Conservation (phyloP, 2,329 filamentous ascomycete genomes). For the Trichoderma koningii region DNA sequence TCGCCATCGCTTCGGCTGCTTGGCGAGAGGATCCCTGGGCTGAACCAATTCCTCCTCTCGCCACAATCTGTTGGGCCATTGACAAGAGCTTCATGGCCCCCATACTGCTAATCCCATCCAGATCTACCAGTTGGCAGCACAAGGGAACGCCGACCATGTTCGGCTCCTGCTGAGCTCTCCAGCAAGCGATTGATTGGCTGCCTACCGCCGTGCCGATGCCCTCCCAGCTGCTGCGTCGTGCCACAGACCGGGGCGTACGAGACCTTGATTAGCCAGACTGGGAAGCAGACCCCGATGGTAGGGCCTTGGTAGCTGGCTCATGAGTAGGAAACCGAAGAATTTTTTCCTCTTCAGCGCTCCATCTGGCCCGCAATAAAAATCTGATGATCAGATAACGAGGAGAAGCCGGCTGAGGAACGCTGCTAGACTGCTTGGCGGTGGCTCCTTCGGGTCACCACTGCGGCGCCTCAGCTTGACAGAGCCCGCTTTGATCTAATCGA, state of each 20-base stretch:
- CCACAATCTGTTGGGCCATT: not conserved
- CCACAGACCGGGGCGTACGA: not conserved
- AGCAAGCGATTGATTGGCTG: conserved; percentile 15
- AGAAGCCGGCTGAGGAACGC: not conserved
- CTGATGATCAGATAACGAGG: conserved; percentile 22
- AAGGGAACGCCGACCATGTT: not conserved
- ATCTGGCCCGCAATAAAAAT: conserved; percentile 14
- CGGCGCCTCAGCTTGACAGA: not conserved
- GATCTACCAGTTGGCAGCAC: not conserved
- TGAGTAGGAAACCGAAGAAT: conserved; percentile 3
- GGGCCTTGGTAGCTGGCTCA: not conserved
- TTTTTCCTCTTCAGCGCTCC: not conserved
- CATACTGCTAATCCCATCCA: not conserved
- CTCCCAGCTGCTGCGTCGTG: not conserved
- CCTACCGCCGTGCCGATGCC: not conserved
- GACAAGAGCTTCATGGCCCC: not conserved
- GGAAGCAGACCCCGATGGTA: conserved; percentile 3
- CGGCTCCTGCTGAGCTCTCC: not conserved
- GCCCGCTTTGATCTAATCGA: conserved; percentile 19
- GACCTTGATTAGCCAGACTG: conserved; percentile 12
- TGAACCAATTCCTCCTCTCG: not conserved
- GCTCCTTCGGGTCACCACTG: conserved; percentile 14
- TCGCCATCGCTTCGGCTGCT: not conserved
- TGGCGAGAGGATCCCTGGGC: not conserved
- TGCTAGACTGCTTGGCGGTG: not conserved